Conservation (phyloP, 2,329 filamentous ascomycete species). For the Penicillium sp. region DNA sequence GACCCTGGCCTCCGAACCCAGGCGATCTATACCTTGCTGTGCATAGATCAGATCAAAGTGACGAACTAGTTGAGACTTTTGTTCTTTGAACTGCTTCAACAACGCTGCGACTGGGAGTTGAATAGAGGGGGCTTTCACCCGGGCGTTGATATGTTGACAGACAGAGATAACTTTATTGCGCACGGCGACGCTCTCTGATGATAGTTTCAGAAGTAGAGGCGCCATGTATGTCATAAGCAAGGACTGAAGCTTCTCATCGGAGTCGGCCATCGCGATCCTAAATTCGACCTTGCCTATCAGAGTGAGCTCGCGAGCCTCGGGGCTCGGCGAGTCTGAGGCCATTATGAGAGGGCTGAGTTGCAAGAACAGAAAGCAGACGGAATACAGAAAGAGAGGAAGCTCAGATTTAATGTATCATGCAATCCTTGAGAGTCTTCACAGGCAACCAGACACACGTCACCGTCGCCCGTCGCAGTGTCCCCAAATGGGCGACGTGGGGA, state of each 20-base stretch:
- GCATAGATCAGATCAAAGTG: conserved; percentile 89
- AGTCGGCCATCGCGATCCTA: conserved; percentile 77
- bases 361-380: background rate
- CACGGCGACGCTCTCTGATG: conserved; percentile 76
- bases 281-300: conserved; percentile 85
- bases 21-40: conserved; percentile 73
- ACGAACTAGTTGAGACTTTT: conserved; percentile 71
- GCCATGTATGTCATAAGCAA: conserved; percentile 77
- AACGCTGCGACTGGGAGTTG: conserved; percentile 82
- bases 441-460: conserved; percentile 1
- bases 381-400: conserved; percentile 4
- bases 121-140: conserved; percentile 64
- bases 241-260: conserved; percentile 78
- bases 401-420: background rate
- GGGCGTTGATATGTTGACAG: conserved; percentile 71
- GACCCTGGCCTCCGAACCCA: conserved; percentile 64
- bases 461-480: background rate
- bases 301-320: conserved; percentile 69
- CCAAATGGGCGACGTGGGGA: background rate
- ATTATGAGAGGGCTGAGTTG: conserved; percentile 23
- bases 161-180: conserved; percentile 75
- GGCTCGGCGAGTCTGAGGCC: conserved; percentile 39
- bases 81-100: conserved; percentile 85
- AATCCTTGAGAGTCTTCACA: background rate
- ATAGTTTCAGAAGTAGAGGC: conserved; percentile 81